A percentile compares a stretch with the other conserved stretches of the same genome.
Evolutionary conservation across 441 rosid genomes (phyloP).

Genomic region (Populus hybrid): DNA sequence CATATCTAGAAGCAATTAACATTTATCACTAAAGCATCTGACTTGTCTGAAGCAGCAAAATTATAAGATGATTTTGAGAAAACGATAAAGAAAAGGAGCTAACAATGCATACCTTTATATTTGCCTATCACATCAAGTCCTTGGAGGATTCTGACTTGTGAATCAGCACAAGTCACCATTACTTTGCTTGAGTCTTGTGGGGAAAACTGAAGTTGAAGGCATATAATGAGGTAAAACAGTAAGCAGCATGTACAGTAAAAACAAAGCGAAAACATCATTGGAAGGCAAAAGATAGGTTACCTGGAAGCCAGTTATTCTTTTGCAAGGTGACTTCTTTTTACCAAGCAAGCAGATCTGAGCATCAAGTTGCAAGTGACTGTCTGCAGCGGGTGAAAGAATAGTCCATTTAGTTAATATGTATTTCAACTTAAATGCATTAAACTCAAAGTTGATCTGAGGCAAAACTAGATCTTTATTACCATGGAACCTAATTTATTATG

Average conservation of each 20-base stretch:
- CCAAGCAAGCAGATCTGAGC: slow-evolving; percentile 56
- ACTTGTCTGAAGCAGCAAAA: neutral
- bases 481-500: neutral
- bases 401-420: neutral
- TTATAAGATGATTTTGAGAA: slow-evolving; percentile 1
- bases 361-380: slow-evolving; percentile 68
- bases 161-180: slow-evolving; percentile 87
- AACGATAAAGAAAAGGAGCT: slow-evolving; percentile 43
- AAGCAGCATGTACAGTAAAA: slow-evolving; percentile 6
- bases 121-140: slow-evolving; percentile 70
- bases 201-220: slow-evolving; percentile 47
- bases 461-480: neutral
- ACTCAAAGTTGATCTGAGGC: neutral
- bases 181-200: slow-evolving; percentile 74
- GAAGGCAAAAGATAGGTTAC: slow-evolving; percentile 32
- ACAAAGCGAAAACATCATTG: slow-evolving; percentile 13
- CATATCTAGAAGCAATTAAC: neutral
- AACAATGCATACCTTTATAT: slow-evolving; percentile 55
- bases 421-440: neutral
- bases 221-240: slow-evolving; percentile 13
- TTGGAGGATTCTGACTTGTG: slow-evolving; percentile 71
- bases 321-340: slow-evolving; percentile 76
- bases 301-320: slow-evolving; percentile 84
- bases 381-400: slow-evolving; percentile 35
- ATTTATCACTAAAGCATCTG: neutral